phyloP scores from a whole-genome alignment of 345 rosid genomes.

The Angophora floribunda region DNA sequence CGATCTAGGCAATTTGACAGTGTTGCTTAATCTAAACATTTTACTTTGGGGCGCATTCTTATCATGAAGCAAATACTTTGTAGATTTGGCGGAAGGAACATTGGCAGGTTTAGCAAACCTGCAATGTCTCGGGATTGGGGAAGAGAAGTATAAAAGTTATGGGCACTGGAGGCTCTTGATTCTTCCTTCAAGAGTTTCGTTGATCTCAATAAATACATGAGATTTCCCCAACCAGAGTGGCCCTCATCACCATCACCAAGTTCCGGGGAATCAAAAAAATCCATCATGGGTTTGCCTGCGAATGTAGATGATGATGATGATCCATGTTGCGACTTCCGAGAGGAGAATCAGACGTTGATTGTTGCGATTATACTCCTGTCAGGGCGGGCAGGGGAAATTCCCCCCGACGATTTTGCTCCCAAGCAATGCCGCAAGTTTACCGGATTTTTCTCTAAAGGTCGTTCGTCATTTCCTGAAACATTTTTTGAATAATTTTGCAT shows the following conservation, averaged over 20 bases:
- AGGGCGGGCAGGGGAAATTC: not conserved
- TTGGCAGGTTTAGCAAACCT: not conserved
- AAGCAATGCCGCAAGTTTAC: not conserved
- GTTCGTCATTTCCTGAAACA: not conserved
- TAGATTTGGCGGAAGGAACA: not conserved
- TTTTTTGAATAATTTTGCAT: not conserved
- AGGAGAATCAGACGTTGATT: too few species aligned
- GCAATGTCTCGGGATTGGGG: not conserved
- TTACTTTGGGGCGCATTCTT: too few species aligned
- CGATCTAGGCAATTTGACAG: too few species aligned
- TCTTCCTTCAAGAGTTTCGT: not conserved
- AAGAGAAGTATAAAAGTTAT: not conserved
- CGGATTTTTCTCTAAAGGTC: not conserved
- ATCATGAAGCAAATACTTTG: not conserved
- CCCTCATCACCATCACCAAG: not conserved
- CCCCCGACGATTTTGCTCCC: not conserved
- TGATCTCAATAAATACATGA: not conserved
- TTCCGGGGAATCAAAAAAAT: not conserved
- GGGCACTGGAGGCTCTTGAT: not conserved
- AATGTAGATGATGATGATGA: not conserved
- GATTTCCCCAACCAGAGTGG: not conserved
- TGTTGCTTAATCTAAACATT: too few species aligned
- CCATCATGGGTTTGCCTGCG: not conserved
- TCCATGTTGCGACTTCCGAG: not conserved
- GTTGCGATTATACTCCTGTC: not conserved